Conservation (phyloP, 495 filamentous ascomycete genomes). For the Tuber umbilicatum region DNA sequence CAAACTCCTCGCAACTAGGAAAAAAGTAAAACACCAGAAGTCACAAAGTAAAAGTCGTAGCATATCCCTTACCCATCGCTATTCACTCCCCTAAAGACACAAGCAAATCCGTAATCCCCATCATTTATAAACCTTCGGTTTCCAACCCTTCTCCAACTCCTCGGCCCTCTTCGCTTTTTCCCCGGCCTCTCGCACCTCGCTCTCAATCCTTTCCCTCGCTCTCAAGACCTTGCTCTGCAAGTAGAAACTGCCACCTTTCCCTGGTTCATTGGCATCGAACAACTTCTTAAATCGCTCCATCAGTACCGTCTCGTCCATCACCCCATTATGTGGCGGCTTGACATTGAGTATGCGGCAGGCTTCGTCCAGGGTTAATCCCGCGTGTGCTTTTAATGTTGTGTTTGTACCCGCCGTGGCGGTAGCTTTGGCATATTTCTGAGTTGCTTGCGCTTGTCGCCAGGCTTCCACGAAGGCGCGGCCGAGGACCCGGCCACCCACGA, state of each 20-base stretch:
- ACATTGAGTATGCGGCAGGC: slow-evolving; percentile 97
- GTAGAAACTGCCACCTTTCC: slow-evolving; percentile 96
- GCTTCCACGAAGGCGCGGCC: slow-evolving; percentile 87
- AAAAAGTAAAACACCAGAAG: background rate
- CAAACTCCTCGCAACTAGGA: background rate
- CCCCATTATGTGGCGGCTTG: slow-evolving; percentile 72
- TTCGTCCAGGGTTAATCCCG: slow-evolving; percentile 83
- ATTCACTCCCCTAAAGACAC: background rate
- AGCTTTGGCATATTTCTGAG: slow-evolving; percentile 69
- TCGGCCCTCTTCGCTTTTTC: slow-evolving; percentile 54
- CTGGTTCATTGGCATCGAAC: slow-evolving; percentile 87
- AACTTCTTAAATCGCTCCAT: slow-evolving; percentile 86
- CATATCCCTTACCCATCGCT: background rate
- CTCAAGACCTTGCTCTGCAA: slow-evolving; percentile 92
- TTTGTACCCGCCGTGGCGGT: slow-evolving; percentile 48
- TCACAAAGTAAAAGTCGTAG: background rate
- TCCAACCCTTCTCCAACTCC: slow-evolving; percentile 78
- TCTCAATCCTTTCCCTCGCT: slow-evolving; percentile 84
- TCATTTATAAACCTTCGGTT: slow-evolving; percentile 90
- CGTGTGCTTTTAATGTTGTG: slow-evolving; percentile 52
- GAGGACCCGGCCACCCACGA: slow-evolving; percentile 83
- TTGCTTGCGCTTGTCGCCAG: slow-evolving; percentile 83
- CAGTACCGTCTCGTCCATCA: slow-evolving; percentile 66
- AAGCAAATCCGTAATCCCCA: slow-evolving; percentile 37
- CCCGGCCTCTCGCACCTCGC: slow-evolving; percentile 56